Conservation (phyloP, 176 grass and related monocot genomes). For the Musa acuminata region DNA sequence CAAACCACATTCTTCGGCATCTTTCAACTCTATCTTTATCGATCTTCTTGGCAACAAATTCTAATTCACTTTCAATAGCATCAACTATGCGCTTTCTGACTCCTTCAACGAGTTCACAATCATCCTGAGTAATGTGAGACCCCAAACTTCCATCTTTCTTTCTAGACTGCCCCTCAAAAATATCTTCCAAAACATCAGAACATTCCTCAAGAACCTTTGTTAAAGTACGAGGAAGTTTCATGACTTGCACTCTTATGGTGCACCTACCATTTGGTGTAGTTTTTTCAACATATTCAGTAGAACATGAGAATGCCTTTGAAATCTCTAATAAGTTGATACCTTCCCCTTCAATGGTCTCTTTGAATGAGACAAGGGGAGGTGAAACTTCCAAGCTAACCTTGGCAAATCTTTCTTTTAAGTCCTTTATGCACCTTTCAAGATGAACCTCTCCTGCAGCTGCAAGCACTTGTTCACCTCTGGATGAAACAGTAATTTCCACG, state of each 20-base stretch:
- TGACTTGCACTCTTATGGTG: slow-evolving; percentile 53
- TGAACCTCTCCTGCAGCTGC: slow-evolving; percentile 84
- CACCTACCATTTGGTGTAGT: slow-evolving; percentile 73
- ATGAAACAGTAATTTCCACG: slow-evolving; percentile 66
- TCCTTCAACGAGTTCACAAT: slow-evolving; percentile 29
- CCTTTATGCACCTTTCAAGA: slow-evolving; percentile 83
- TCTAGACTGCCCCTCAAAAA: slow-evolving; percentile 57
- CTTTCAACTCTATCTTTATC: slow-evolving; percentile 65
- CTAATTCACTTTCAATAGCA: slow-evolving; percentile 66
- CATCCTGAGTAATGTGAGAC: slow-evolving; percentile 29
- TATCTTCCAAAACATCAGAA: slow-evolving; percentile 47
- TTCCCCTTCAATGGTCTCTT: slow-evolving; percentile 79
- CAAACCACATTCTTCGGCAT: slow-evolving; percentile 39
- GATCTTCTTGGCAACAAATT: slow-evolving; percentile 30
- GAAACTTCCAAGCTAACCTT: slow-evolving; percentile 78
- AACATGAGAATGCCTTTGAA: slow-evolving; percentile 19
- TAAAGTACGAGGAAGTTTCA: slow-evolving; percentile 60
- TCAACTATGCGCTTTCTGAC: slow-evolving; percentile 52
- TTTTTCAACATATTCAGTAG: slow-evolving; percentile 47
- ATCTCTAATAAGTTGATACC: slow-evolving; percentile 31
- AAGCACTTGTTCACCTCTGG: slow-evolving; percentile 75
- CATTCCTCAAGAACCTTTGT: slow-evolving; percentile 83
- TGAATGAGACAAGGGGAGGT: slow-evolving; percentile 75
- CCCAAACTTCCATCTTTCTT: slow-evolving; percentile 34
- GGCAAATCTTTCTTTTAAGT: slow-evolving; percentile 83